phyloP scores from a whole-genome alignment of 1,139 yeast genomes.

The Kurtzmaniella quercitrusa region DNA sequence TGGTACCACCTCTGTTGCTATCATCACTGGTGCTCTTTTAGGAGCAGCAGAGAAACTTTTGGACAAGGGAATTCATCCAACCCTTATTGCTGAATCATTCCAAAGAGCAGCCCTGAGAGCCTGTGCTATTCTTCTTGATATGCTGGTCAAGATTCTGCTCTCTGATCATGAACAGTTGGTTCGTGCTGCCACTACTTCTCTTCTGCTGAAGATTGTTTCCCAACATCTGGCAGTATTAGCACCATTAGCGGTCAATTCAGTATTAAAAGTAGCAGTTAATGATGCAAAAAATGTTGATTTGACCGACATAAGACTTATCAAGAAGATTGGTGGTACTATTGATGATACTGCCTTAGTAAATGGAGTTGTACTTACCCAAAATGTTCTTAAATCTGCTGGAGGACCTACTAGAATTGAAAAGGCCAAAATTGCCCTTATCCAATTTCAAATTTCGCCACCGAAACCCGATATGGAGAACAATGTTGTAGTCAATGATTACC shows the following conservation, averaged over 20 bases:
- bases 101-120: conserved; percentile 89
- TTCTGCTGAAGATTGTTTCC: conserved; percentile 91
- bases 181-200: conserved; percentile 91
- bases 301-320: conserved; percentile 80
- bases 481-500: conserved; percentile 93
- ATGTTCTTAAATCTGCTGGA: conserved; percentile 83
- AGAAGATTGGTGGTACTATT: conserved; percentile 95
- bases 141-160: conserved; percentile 75
- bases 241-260: conserved; percentile 94
- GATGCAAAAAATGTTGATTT: conserved; percentile 72
- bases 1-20: conserved; percentile 97
- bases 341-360: conserved; percentile 92
- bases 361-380: conserved; percentile 92
- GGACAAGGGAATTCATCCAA: conserved; percentile 92
- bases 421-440: conserved; percentile 88
- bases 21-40: conserved; percentile 86
- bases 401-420: conserved; percentile 96
- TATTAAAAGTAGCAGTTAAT: conserved; percentile 65
- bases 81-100: conserved; percentile 90
- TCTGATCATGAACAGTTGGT: conserved; percentile 76
- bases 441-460: conserved; percentile 97
- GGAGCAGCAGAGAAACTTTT: conserved; percentile 93
- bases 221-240: conserved; percentile 83
- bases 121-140: conserved; percentile 77
- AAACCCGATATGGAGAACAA: conserved; percentile 98